Evolutionary conservation across 2,329 filamentous ascomycete species (phyloP).

Genomic region (Phaeoacremonium minimum): DNA sequence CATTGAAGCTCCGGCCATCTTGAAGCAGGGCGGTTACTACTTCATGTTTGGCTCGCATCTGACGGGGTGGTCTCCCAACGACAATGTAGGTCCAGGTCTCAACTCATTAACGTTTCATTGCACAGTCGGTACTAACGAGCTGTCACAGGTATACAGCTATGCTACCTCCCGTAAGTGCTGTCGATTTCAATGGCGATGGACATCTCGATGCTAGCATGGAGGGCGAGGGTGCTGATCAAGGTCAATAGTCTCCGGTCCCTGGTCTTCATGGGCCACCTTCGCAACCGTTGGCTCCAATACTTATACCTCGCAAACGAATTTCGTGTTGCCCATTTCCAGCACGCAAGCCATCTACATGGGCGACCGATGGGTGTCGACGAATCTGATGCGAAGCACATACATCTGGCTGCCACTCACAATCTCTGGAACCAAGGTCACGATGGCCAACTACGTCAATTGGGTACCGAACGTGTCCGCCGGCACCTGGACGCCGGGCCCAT

Average conservation of each 20-base stretch:
- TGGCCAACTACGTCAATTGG: slow-evolving; percentile 54
- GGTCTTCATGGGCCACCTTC: slow-evolving; percentile 57
- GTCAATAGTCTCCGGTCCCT: slow-evolving; percentile 32
- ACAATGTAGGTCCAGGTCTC: slow-evolving; percentile 39
- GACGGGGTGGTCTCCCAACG: slow-evolving; percentile 55
- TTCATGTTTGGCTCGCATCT: slow-evolving; percentile 60
- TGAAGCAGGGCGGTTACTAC: slow-evolving; percentile 57
- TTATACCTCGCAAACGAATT: slow-evolving; percentile 55
- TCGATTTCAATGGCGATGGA: no score
- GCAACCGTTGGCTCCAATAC: slow-evolving; percentile 52
- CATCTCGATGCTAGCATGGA: no score
- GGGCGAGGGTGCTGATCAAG: no score
- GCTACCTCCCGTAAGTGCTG: no score
- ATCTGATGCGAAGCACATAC: slow-evolving; percentile 59
- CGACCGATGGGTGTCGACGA: slow-evolving; percentile 57
- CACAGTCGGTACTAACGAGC: not conserved
- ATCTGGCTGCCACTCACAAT: slow-evolving; percentile 60
- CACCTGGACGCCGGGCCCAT: slow-evolving; percentile 27
- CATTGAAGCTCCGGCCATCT: slow-evolving; percentile 58
- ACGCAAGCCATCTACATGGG: slow-evolving; percentile 55
- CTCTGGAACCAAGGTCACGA: slow-evolving; percentile 43
- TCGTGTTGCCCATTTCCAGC: slow-evolving; percentile 41
- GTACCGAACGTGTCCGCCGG: slow-evolving; percentile 19
- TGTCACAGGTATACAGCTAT: slow-evolving; percentile 34
- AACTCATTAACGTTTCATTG: no score